phyloP scores from a whole-genome alignment of 768 basidiomycete species.

The Suillus weaverae region DNA sequence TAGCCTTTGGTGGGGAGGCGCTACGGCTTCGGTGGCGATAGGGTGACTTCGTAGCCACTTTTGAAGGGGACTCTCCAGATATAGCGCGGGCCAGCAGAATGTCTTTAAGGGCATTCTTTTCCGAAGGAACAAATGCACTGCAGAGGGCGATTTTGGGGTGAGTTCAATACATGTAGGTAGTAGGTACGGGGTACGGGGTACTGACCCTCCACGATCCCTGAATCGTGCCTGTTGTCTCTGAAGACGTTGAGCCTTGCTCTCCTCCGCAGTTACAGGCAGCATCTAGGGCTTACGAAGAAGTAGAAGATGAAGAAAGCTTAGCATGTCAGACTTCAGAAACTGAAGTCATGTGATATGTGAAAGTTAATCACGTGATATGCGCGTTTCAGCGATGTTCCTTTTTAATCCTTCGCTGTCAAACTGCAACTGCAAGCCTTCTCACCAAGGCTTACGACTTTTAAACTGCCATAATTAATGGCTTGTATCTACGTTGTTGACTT shows the following conservation, averaged over 20 bases:
- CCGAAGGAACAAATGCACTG: slow-evolving; percentile 56
- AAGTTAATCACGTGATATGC: background rate
- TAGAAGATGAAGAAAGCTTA: background rate
- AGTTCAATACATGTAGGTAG: background rate
- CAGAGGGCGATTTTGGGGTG: background rate
- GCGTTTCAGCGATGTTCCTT: background rate
- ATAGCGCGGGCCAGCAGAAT: slow-evolving; percentile 53
- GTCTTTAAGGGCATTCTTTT: slow-evolving; percentile 48
- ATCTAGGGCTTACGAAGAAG: slow-evolving; percentile 1
- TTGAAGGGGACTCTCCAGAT: slow-evolving; percentile 47
- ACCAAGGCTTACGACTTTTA: slow-evolving; percentile 7
- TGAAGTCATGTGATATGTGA: background rate
- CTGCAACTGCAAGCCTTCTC: no score
- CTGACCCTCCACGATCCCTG: slow-evolving; percentile 67
- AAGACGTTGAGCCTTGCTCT: slow-evolving; percentile 59
- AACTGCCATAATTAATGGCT: background rate
- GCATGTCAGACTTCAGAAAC: background rate
- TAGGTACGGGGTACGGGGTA: slow-evolving; percentile 2
- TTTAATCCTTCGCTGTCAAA: no score
- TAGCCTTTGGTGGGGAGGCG: slow-evolving; percentile 4
- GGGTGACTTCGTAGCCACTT: slow-evolving; percentile 11
- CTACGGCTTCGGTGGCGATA: background rate
- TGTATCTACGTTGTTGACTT: background rate
- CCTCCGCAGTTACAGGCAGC: slow-evolving; percentile 44
- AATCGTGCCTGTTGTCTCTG: slow-evolving; percentile 66